These are phyloP conservation scores for Porcisia hertigi DNA, from an alignment of 208 protist genomes.

Conservation along the genomic window DNA sequence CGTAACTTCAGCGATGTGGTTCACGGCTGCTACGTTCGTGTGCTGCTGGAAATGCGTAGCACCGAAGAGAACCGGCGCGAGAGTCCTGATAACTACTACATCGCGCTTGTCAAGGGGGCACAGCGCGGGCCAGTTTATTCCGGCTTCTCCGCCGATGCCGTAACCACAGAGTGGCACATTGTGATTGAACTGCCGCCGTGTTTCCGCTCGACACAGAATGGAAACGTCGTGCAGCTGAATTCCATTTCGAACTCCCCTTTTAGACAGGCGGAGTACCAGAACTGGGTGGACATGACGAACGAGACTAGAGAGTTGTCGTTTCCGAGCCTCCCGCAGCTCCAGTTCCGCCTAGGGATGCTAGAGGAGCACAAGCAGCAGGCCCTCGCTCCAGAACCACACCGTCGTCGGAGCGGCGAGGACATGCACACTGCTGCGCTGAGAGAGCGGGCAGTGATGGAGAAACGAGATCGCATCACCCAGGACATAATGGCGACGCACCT, in stretches of 20 bases:
- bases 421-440: constrained; percentile 36
- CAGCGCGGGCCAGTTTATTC: constrained; percentile 76
- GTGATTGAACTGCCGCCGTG: constrained; percentile 90
- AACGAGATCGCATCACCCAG: constrained; percentile 31
- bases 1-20: constrained; percentile 87
- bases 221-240: constrained; percentile 90
- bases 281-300: constrained; percentile 74
- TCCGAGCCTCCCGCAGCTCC: constrained; percentile 70
- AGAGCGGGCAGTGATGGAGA: constrained; percentile 45
- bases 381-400: constrained; percentile 46
- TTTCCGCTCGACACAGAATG: constrained; percentile 83
- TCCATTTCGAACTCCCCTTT: constrained; percentile 92
- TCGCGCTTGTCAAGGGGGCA: constrained; percentile 84
- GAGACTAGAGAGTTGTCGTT: constrained; percentile 56
- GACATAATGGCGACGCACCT: constrained; percentile 70
- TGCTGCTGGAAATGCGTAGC: constrained; percentile 89
- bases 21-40: constrained; percentile 86
- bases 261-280: constrained; percentile 79
- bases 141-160: constrained; percentile 86
- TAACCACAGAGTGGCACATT: constrained; percentile 87
- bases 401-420: constrained; percentile 65
- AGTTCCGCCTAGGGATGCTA: constrained; percentile 85
- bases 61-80: constrained; percentile 68
- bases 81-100: constrained; percentile 87
- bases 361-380: constrained; percentile 88